phyloP scores from a whole-genome alignment of 2,329 filamentous ascomycete genomes.

The Microsporum audouinii region DNA sequence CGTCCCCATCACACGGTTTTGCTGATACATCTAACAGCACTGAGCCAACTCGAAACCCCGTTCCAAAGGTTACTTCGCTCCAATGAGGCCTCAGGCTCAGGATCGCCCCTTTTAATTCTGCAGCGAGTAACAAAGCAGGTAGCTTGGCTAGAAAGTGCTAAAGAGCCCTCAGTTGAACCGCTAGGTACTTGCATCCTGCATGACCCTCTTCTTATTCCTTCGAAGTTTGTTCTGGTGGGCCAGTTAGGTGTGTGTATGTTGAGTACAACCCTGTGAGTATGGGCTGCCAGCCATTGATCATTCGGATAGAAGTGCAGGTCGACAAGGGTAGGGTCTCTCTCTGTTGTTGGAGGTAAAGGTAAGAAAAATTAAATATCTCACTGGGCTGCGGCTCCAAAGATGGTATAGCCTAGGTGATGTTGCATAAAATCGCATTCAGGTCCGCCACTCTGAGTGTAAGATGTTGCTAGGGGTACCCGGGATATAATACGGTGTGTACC shows the following conservation, averaged over 20 bases:
- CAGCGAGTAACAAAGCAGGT: background rate
- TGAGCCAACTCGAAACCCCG: background rate
- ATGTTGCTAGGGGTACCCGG: background rate
- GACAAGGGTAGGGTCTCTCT: background rate
- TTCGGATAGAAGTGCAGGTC: background rate
- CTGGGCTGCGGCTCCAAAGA: slow-evolving; percentile 1
- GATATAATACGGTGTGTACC: background rate
- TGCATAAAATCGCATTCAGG: background rate
- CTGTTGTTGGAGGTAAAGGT: background rate
- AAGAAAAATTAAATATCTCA: background rate
- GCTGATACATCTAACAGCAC: background rate
- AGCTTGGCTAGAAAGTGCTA: background rate
- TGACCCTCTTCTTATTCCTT: background rate
- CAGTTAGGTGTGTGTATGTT: background rate
- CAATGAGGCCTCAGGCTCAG: background rate
- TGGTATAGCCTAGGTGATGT: background rate
- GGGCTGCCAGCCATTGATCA: background rate
- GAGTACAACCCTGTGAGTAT: background rate
- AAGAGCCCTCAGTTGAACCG: background rate
- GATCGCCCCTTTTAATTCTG: background rate
- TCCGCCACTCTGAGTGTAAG: background rate
- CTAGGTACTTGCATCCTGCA: background rate
- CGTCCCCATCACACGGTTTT: background rate
- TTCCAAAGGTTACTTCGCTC: background rate
- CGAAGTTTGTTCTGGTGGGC: background rate